Base-by-base conservation (phyloP, 306 rosid species). In the Mucuna pruriens region DNA sequence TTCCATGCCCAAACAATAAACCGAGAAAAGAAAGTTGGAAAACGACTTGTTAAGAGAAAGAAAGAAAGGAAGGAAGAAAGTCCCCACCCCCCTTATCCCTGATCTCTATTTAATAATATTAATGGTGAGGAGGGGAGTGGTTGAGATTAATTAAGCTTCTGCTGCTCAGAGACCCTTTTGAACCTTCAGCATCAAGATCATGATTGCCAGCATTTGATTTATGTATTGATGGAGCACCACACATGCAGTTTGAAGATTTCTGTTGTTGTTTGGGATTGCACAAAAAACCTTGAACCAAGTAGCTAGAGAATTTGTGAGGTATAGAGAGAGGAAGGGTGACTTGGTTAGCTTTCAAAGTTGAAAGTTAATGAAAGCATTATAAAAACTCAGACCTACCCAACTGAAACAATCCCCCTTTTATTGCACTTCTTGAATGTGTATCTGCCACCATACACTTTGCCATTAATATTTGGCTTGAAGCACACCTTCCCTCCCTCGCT, bases 361-460 rank as follows among this genome's bases (percentile, higher is more conserved):
- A 71, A 71, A 71, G 0, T 70, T 75, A 19, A n/a, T 73, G 67
- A 87, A 83, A 75, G 89, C 83, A 84, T 74, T 83, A 81, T 82
- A 81, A 85, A 71, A 84, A 64, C 82, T 33, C 57, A 90, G 88
- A 94, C 91, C 97, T 91, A 94, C 91, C 96, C 82, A 90, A 88
- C 89, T 80, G 94, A 86, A 89, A 87, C 76, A 82, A 80, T 67
- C 69, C 75, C 10, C 76, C 75, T 88, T 89, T 90, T 73, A 89
- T 89, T 90, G 84, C 89, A 77, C 87, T 87, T 81, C 89, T 84
- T 91, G 84, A 92, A 91, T 93, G 94, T 88, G 55, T 68, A 85
- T 89, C 92, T 89, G 90, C 88, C 97, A 84, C 88, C 91, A 85
- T 68, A 69, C 83, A 75, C 89, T 80, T 82, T 44, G 81, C 87